Evolutionary conservation across 805 yeast genomes (phyloP), one percentile per base, ranked within the genome.

Genomic region (Suhomyces sp.): DNA sequence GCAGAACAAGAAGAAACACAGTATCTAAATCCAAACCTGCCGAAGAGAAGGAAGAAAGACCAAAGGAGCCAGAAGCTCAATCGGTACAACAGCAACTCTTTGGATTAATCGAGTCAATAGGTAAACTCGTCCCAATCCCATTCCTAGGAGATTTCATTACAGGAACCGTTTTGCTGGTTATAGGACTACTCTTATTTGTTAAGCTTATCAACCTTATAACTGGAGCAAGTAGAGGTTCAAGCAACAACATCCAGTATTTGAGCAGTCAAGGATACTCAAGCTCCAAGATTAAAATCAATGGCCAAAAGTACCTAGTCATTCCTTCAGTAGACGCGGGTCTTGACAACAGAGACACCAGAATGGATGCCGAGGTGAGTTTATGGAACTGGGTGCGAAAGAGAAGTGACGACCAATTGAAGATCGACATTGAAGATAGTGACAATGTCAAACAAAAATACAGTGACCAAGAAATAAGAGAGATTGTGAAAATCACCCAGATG

Each of bases 331-430:
- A 71, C 15, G 63, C 77, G 9, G 64, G 67, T 29, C 66, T 72
- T 38, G 52, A 60, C 44, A 49, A 60, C 46, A 52, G 56, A 40
- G 49, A 71, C 54, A 53, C 70, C 55, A 60, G 68, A 17, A 60
- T 72, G 54, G 73, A 75, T 51, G 80, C 83, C 54, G 91, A 88
- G 66, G 73, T 78, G 15, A 77, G 78, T 23, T 63, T 88, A 44
- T 88, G 94, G 94, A 78, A 82, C 46, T 88, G 96, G 96, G 75
- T 88, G 50, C 70, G 71, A 29, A 66, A 66, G 3, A 54, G 77
- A 47, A 71, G 74, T 52, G 63, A 61, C 1, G 60, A 54, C 23
- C 55, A 58, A 42, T 50, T 56, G 33, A 49, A 57, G 6, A 31
- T 54, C 2, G 46, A 44, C 6, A 52, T 50, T 27, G 57, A 51